These are phyloP conservation scores for Verbena officinalis DNA, from an alignment of 257 asterid genomes.

Conservation along the genomic window DNA sequence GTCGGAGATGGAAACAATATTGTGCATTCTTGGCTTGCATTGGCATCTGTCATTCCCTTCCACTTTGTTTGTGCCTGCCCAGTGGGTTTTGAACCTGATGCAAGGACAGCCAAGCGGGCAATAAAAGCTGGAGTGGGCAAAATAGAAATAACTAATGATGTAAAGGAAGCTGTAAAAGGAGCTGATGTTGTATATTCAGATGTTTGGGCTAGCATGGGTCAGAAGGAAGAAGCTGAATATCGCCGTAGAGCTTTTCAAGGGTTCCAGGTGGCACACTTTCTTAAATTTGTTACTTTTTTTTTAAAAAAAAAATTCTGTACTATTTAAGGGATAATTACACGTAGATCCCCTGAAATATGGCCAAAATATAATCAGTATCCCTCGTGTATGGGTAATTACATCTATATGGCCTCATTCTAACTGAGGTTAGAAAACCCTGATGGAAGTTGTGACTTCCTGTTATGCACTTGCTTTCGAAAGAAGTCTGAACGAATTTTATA, in stretches of 20 bases:
- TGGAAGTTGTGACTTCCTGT: too few relatives aligned
- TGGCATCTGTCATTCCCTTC: conserved; percentile 86
- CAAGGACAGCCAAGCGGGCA: conserved; percentile 64
- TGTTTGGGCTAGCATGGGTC: conserved; percentile 99
- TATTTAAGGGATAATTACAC: too few relatives aligned
- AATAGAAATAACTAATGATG: conserved; percentile 79
- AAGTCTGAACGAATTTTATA: too few relatives aligned
- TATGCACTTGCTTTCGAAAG: too few relatives aligned
- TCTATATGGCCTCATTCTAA: too few relatives aligned
- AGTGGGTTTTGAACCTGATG: conserved; percentile 84
- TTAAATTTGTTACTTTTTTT: not conserved
- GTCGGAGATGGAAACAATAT: conserved; percentile 98
- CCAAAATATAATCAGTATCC: too few relatives aligned
- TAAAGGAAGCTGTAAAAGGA: conserved; percentile 89
- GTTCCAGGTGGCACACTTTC: conserved; percentile 68
- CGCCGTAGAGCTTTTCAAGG: conserved; percentile 86
- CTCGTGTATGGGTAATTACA: too few relatives aligned
- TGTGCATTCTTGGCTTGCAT: conserved; percentile 89
- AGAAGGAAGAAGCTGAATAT: conserved; percentile 95
- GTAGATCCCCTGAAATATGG: too few relatives aligned
- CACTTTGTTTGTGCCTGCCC: conserved; percentile 97
- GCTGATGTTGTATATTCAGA: conserved; percentile 96
- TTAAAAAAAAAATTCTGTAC: too few relatives aligned
- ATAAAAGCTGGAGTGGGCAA: conserved; percentile 77
- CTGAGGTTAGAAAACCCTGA: too few relatives aligned